These are phyloP conservation scores for Linnemannia schmuckeri DNA, from an alignment of 192 early-diverging fungal species.

Conservation along the genomic window DNA sequence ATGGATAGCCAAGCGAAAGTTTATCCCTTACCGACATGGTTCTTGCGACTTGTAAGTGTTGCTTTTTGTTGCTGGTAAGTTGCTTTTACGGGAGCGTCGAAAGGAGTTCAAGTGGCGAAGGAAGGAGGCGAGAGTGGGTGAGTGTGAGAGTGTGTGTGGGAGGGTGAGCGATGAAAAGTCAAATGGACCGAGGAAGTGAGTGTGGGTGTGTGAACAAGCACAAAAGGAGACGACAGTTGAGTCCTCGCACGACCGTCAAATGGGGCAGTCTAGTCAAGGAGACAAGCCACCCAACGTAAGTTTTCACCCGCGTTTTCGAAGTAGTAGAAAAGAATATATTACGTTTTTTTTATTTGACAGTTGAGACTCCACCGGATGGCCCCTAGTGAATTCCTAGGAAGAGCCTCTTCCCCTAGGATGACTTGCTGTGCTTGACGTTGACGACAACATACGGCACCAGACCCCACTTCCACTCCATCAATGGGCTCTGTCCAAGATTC, in stretches of 20 bases:
- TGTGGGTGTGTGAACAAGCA: background rate
- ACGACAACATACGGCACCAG: constrained; percentile 38
- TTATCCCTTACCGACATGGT: background rate
- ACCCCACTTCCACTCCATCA: constrained; percentile 35
- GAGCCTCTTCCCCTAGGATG: background rate
- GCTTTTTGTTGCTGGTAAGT: background rate
- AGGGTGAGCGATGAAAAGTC: background rate
- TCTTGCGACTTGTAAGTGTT: background rate
- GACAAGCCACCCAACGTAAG: too few relatives aligned
- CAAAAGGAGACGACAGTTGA: too few relatives aligned
- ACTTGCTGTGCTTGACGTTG: constrained; percentile 23
- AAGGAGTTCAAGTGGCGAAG: background rate
- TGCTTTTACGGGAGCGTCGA: background rate
- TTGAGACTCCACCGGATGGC: too few relatives aligned
- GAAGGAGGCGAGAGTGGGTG: background rate
- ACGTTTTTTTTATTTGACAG: background rate
- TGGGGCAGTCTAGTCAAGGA: too few relatives aligned
- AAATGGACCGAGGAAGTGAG: too few relatives aligned
- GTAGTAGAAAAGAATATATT: background rate
- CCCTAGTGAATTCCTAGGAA: too few relatives aligned
- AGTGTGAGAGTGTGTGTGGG: background rate
- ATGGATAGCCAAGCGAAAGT: background rate
- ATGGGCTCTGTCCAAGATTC: constrained; percentile 29
- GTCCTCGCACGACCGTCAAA: too few relatives aligned
- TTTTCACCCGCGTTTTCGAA: too few relatives aligned